These are phyloP conservation scores for Nymphaea colorata DNA, from an alignment of 164 flowering plant genomes.

Conservation along the genomic window DNA sequence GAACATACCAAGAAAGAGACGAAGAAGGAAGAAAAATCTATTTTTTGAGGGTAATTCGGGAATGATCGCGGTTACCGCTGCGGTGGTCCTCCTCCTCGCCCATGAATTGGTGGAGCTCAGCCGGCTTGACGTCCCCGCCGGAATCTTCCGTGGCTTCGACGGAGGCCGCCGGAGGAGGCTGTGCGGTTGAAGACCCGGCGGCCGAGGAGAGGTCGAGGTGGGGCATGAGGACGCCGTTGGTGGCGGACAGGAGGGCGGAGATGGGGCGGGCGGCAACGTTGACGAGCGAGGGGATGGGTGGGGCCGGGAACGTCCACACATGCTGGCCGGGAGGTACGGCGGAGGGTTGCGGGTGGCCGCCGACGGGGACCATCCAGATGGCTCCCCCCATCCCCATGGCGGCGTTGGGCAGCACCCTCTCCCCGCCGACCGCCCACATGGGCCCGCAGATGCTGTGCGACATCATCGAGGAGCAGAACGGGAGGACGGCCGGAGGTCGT, in stretches of 20 bases:
- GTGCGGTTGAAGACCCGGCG: neutral
- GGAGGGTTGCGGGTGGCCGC: neutral
- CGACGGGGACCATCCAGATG: constrained; percentile 7
- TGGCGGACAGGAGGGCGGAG: neutral
- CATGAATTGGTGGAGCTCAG: neutral
- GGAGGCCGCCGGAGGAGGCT: neutral
- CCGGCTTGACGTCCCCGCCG: neutral
- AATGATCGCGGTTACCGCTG: neutral
- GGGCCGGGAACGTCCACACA: neutral
- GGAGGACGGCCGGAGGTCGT: neutral
- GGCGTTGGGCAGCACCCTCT: neutral
- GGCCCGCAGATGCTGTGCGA: neutral
- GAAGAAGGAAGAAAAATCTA: neutral
- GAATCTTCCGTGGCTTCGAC: neutral
- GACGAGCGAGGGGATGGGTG: neutral
- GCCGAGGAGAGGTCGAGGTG: neutral
- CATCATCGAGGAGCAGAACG: neutral
- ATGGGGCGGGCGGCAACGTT: constrained; percentile 2
- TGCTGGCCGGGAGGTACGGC: constrained; percentile 1
- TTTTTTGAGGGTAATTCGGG: neutral
- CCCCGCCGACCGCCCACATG: constrained; percentile 1
- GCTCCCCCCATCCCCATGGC: neutral
- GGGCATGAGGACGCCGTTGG: neutral
- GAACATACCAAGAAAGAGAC: neutral
- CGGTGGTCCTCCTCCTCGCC: neutral